phyloP scores from a whole-genome alignment of 148 eudicot genomes.

The Polygonum aviculare region DNA sequence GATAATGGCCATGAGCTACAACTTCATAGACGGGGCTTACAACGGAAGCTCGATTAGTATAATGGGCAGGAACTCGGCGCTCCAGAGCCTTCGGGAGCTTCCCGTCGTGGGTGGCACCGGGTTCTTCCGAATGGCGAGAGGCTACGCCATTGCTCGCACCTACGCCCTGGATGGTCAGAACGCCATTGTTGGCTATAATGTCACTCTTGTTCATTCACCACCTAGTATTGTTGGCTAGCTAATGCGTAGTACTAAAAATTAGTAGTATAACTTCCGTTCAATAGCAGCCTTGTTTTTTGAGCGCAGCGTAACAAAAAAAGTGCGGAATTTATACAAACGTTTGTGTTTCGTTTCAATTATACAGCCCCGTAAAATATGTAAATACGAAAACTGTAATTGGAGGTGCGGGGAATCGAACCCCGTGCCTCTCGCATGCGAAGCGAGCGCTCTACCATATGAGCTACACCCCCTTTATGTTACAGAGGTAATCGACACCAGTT shows the following conservation, averaged over 20 bases:
- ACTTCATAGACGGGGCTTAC: slow-evolving; percentile 28
- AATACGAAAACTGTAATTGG: slow-evolving; percentile 16
- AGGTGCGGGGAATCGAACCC: slow-evolving; percentile 94
- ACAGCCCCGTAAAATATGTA: no score
- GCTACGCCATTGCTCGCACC: slow-evolving; percentile 42
- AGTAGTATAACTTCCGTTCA: no score
- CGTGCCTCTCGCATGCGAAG: slow-evolving; percentile 83
- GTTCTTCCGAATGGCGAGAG: slow-evolving; percentile 36
- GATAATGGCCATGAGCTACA: slow-evolving; percentile 37
- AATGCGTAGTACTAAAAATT: no score
- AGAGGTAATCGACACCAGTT: no score
- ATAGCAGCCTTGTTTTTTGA: no score
- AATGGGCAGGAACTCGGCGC: slow-evolving; percentile 26
- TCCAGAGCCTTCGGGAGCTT: slow-evolving; percentile 29
- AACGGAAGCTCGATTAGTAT: slow-evolving; percentile 39
- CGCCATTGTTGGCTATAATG: slow-evolving; percentile 39
- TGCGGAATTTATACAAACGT: no score
- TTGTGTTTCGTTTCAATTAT: no score
- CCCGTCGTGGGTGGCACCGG: slow-evolving; percentile 57
- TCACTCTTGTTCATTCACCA: slow-evolving; percentile 19
- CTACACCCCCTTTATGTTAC: slow-evolving; percentile 34
- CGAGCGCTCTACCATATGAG: slow-evolving; percentile 92
- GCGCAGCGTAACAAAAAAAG: no score
- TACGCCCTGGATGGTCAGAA: slow-evolving; percentile 14
- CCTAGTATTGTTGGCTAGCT: no score